phyloP scores from a whole-genome alignment of 768 basidiomycete genomes.

The Chalciporus piperatus region DNA sequence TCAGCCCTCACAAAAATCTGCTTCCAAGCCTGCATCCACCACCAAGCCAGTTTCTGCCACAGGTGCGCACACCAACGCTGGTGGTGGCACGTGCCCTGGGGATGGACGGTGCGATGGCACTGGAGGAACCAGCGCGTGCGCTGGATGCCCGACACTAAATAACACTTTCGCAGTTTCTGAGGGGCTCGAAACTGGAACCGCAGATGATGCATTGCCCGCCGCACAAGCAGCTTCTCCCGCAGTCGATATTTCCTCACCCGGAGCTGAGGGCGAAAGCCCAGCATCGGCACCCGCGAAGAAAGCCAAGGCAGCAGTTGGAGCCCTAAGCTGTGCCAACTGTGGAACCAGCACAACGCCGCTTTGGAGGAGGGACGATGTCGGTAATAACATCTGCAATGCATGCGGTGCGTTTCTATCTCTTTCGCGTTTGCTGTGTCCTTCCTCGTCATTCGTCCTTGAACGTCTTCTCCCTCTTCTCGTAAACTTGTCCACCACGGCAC shows the following conservation, averaged over 20 bases:
- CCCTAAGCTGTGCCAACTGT: slow-evolving; percentile 84
- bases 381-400: slow-evolving; percentile 93
- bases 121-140: slow-evolving; percentile 89
- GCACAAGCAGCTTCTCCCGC: slow-evolving; percentile 26
- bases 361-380: slow-evolving; percentile 87
- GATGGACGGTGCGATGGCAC: slow-evolving; percentile 98
- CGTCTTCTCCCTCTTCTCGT: slow-evolving; percentile 16
- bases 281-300: slow-evolving; percentile 28
- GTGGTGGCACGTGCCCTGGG: slow-evolving; percentile 87
- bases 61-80: slow-evolving; percentile 31
- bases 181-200: slow-evolving; percentile 34
- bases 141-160: slow-evolving; percentile 96
- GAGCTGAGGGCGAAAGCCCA: slow-evolving; percentile 29
- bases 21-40: slow-evolving; percentile 24
- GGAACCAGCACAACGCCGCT: slow-evolving; percentile 86
- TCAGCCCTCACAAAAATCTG: slow-evolving; percentile 26
- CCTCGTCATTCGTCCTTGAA: slow-evolving; percentile 11
- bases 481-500: slow-evolving; percentile 15
- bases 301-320: slow-evolving; percentile 53
- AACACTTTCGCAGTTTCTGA: slow-evolving; percentile 60
- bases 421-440: slow-evolving; percentile 25
- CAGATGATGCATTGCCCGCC: slow-evolving; percentile 20
- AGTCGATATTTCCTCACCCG: slow-evolving; percentile 35
- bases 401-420: slow-evolving; percentile 64
- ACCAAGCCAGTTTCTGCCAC: slow-evolving; percentile 27